These are phyloP conservation scores for Penicillium bovifimosum DNA, from an alignment of 495 filamentous ascomycete genomes.

Conservation along the genomic window DNA sequence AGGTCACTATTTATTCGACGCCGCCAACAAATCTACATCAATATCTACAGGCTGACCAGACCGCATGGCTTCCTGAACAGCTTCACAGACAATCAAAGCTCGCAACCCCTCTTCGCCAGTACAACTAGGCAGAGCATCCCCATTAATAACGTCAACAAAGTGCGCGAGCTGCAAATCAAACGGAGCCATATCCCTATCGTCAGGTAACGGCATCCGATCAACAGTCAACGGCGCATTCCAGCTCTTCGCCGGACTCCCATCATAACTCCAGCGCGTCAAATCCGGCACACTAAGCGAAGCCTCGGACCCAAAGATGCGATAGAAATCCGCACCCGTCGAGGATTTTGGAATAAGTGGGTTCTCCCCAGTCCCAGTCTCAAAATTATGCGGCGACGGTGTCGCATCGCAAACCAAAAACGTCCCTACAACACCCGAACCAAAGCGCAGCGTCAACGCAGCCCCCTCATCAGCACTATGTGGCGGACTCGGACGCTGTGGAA, in stretches of 20 bases:
- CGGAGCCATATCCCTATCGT: slow-evolving; percentile 31
- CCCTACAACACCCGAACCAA: slow-evolving; percentile 52
- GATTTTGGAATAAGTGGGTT: slow-evolving; percentile 47
- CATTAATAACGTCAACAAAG: slow-evolving; percentile 49
- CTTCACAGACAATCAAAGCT: slow-evolving; percentile 42
- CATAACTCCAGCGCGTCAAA: slow-evolving; percentile 50
- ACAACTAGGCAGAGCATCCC: slow-evolving; percentile 39
- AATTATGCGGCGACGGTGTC: slow-evolving; percentile 47
- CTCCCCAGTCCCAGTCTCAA: slow-evolving; percentile 54
- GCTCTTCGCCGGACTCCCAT: slow-evolving; percentile 26
- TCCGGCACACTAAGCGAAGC: slow-evolving; percentile 53
- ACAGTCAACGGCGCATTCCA: slow-evolving; percentile 28
- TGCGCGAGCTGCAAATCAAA: slow-evolving; percentile 53
- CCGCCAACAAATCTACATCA: slow-evolving; percentile 18
- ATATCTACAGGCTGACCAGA: slow-evolving; percentile 35
- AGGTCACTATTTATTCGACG: not conserved
- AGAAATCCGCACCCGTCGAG: slow-evolving; percentile 39
- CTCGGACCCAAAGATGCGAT: slow-evolving; percentile 51
- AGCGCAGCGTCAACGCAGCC: slow-evolving; percentile 49
- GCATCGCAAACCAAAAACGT: slow-evolving; percentile 53
- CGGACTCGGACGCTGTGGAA: slow-evolving; percentile 30
- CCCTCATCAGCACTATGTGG: slow-evolving; percentile 52
- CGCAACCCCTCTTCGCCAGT: slow-evolving; percentile 41
- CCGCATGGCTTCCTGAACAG: slow-evolving; percentile 35
- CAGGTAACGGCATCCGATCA: slow-evolving; percentile 30